Evolutionary conservation across 495 filamentous ascomycete genomes (phyloP).

Genomic region (Bombardia bombarda): DNA sequence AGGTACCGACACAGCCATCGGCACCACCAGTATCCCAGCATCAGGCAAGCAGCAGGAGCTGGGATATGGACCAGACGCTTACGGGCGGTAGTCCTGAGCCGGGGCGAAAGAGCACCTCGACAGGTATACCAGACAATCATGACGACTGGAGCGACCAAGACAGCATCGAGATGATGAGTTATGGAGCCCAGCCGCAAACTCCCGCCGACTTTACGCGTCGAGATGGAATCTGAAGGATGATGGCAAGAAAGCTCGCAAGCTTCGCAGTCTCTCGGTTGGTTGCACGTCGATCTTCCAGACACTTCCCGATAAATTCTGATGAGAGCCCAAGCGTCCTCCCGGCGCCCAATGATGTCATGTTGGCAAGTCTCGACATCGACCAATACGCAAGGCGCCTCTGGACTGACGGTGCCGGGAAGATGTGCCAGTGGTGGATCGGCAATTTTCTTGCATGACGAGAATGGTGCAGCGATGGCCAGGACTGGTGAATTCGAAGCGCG

Average conservation of each 20-base stretch:
- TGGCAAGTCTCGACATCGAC: too few relatives aligned
- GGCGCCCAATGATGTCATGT: too few relatives aligned
- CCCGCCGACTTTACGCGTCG: slow-evolving; percentile 12
- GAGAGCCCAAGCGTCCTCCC: too few relatives aligned
- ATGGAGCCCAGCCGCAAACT: slow-evolving; percentile 7
- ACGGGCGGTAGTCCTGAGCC: slow-evolving; percentile 6
- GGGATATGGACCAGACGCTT: slow-evolving; percentile 7
- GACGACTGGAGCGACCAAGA: slow-evolving; percentile 12
- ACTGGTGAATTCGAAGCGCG: too few relatives aligned
- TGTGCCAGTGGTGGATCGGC: too few relatives aligned
- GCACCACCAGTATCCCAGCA: background rate
- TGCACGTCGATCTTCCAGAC: too few relatives aligned
- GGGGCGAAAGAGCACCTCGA: background rate
- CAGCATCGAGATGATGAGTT: slow-evolving; percentile 17
- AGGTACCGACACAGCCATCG: background rate
- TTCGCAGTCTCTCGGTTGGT: too few relatives aligned
- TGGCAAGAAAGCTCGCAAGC: background rate
- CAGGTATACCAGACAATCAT: background rate
- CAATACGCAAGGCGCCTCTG: too few relatives aligned
- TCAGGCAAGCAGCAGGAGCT: background rate
- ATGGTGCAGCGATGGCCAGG: too few relatives aligned
- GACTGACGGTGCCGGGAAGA: too few relatives aligned
- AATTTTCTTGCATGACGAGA: too few relatives aligned
- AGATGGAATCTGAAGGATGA: background rate
- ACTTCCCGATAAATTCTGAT: too few relatives aligned